Evolutionary conservation across 768 basidiomycete genomes (phyloP), one percentile per base, ranked within the genome.

Genomic region (Fomitopsis serialis): DNA sequence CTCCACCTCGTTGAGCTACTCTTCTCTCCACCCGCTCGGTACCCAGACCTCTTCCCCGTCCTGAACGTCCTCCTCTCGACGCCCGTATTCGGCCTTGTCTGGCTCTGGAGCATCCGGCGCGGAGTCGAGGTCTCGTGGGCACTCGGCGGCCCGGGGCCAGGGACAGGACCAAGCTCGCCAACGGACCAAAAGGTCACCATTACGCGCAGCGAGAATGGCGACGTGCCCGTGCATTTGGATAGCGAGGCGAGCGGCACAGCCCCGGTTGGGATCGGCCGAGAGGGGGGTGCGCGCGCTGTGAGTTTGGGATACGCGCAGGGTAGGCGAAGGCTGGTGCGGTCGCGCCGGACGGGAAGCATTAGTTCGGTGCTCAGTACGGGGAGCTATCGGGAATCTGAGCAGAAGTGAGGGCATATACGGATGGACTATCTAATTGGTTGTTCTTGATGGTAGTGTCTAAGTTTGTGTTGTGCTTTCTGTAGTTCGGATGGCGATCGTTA

Each of bases 31-130:
- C 92, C 92, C 3, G 61, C 77, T 5, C 84, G 86, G 54, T 89
- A 92, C 58, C 95, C 92, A 0, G 92, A 96, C 67, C 68, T 97
- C 37, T 97, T 81, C 65, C 72, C 87, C 0, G 92, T 95, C 0
- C 72, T 93, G 36, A 98, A 97, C 66, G 84, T 93, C 2, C 78
- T 92, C 15, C 64, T 94, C 43, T 84, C 85, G 63, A 87, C 86
- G 1, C 86, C 83, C 1, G 82, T 96, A 17, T 96, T 98, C 65
- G 79, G 74, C 7, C 66, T 91, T 25, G 75, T 80, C n/a, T 98
- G 90, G 90, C 63, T 93, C 15, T 97, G 92, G 92, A 90, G 89
- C 47, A 82, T 92, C 66, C 87, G 85, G 58, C 84, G 88, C 45
- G 80, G 87, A 21, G 65, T 93, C 22, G 85, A 95, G 61, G 84